These are phyloP conservation scores for Hygrocybe punicea DNA, from an alignment of 768 basidiomycete species.

Conservation along the genomic window DNA sequence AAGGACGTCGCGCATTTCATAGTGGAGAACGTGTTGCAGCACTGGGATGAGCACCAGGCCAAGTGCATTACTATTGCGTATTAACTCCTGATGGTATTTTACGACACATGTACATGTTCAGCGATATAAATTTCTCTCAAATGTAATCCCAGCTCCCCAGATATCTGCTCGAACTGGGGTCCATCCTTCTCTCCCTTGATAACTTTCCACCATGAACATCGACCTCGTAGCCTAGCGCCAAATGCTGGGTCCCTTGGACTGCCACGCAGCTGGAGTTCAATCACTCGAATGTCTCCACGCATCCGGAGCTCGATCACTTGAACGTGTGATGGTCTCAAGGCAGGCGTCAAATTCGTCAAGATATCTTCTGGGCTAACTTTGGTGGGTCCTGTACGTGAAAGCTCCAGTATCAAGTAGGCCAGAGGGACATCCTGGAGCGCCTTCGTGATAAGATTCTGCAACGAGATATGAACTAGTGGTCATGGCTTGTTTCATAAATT, in stretches of 20 bases:
- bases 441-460: background rate
- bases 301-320: background rate
- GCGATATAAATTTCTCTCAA: background rate
- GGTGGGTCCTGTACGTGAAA: background rate
- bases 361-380: background rate
- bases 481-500: background rate
- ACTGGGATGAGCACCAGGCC: slow-evolving; percentile 54
- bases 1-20: slow-evolving; percentile 66
- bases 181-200: background rate
- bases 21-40: slow-evolving; percentile 41
- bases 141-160: background rate
- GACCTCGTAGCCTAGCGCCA: background rate
- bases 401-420: background rate
- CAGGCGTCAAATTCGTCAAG: background rate
- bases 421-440: background rate
- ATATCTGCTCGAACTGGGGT: background rate
- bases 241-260: background rate
- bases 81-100: no score
- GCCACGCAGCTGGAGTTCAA: background rate
- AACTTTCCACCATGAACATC: background rate
- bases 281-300: background rate
- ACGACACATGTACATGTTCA: no score
- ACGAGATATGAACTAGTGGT: background rate
- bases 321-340: background rate
- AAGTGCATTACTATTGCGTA: slow-evolving; percentile 51